These are phyloP conservation scores for Mrakia frigida DNA, from an alignment of 768 basidiomycete species.

Conservation along the genomic window DNA sequence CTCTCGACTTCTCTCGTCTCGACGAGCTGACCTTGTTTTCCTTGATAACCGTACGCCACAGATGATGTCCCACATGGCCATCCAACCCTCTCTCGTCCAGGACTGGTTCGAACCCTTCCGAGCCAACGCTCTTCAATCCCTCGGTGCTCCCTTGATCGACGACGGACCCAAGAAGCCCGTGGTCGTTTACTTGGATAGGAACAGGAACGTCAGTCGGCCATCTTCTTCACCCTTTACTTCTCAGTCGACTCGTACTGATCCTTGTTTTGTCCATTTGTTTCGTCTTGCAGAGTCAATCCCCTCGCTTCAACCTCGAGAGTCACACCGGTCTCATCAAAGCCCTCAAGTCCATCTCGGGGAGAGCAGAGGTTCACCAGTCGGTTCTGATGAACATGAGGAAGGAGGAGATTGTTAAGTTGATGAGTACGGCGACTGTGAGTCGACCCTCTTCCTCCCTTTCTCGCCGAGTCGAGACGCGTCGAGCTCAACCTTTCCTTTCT, in stretches of 20 bases:
- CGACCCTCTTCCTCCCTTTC: neutral
- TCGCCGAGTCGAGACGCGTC: neutral
- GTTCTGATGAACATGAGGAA: conserved; percentile 37
- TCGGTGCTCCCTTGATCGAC: conserved; percentile 22
- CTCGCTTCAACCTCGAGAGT: conserved; percentile 34
- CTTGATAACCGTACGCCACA: no score
- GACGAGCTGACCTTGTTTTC: neutral
- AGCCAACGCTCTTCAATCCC: neutral
- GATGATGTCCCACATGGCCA: conserved; percentile 7
- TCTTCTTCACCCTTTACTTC: neutral
- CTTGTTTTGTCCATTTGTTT: no score
- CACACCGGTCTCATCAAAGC: conserved; percentile 38
- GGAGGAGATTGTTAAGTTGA: conserved; percentile 37
- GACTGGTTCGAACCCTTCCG: conserved; percentile 20
- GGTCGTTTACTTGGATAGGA: conserved; percentile 41
- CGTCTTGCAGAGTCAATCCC: conserved; percentile 34
- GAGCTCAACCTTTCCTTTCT: neutral
- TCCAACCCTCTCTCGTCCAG: neutral
- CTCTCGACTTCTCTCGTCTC: neutral
- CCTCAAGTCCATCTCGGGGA: conserved; percentile 37
- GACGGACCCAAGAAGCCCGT: conserved; percentile 36
- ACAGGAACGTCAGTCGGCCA: conserved; percentile 34
- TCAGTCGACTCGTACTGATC: neutral
- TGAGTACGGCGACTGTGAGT: conserved; percentile 27
- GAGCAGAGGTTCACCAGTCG: conserved; percentile 42